Evolutionary conservation across 768 basidiomycete genomes (phyloP), one percentile per base, ranked within the genome.

Genomic region (Amanita subjunquillea): DNA sequence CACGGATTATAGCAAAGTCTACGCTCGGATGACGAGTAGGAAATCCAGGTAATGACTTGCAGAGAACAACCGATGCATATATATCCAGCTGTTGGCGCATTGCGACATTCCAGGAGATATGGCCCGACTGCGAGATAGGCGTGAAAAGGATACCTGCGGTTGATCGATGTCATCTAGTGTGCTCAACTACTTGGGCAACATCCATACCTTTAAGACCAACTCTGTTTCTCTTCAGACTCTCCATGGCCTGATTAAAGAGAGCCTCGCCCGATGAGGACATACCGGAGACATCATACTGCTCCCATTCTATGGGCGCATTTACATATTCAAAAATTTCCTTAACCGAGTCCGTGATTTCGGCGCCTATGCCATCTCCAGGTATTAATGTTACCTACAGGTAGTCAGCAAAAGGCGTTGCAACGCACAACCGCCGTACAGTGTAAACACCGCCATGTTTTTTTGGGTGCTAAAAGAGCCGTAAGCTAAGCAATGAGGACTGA

Each of bases 81-180:
- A 99, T 98, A 69, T 99, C 96, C 57, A 99, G 87, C 65, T 95
- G 90, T 67, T 98, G 95, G 59, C 96, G 88, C 93, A 99, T 98
- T 57, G 96, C 96, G 54, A 99, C 96, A 66, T 99, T 99, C 96
- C 96, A 99, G 55, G 96, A 98, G 58, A 95, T 92, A 70, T 99
- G 96, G 2, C 92, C 94, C 17, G 84, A 83, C 69, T 90, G 87
- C 50, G 95, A 97, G 60, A 95, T 91, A 58, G 94, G 95, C 41
- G 96, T 99, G 76, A 94, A 97, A 58, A 99, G 87, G 62, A 98
- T 99, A 60, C 96, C 95, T 98, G 34, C 22, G 56, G 42, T 25
- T 55, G 48, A 53, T 39, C 9, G 8, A 30, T 47, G 41, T 53
- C 7, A 48, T 13, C 17, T 44, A 15, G 47, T 40, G 20, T 43